These are phyloP conservation scores for Asclepias syriaca DNA, from an alignment of 257 asterid genomes.

Conservation along the genomic window DNA sequence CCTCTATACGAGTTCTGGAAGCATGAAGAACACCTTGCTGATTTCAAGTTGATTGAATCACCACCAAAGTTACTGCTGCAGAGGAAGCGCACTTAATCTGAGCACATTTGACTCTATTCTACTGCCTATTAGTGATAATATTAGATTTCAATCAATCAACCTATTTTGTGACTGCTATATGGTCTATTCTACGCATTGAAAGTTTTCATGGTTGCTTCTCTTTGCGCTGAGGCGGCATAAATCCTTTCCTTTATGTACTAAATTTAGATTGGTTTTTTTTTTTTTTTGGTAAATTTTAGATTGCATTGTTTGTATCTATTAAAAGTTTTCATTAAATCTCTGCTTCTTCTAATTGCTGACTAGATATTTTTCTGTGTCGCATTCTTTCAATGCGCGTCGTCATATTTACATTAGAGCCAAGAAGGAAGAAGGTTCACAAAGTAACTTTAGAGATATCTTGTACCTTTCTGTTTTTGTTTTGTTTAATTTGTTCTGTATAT, in stretches of 20 bases:
- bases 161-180: neutral
- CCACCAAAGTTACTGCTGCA: slow-evolving; percentile 39
- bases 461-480: no score
- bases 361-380: no score
- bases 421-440: no score
- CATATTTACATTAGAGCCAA: no score
- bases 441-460: no score
- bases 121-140: neutral
- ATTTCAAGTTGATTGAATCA: slow-evolving; percentile 35
- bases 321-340: neutral
- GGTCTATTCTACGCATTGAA: no score
- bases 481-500: no score
- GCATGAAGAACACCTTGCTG: slow-evolving; percentile 31
- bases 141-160: slow-evolving; percentile 3
- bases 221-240: neutral
- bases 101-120: neutral
- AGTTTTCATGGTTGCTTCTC: neutral
- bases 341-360: neutral
- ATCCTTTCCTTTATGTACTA: neutral
- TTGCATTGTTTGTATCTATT: neutral
- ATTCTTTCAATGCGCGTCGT: no score
- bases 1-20: slow-evolving; percentile 47
- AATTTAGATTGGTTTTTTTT: neutral
- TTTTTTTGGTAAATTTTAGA: neutral
- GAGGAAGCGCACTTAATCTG: neutral